Evolutionary conservation across 139 green algal species (phyloP), one percentile per base, ranked within the genome.

Genomic region (Eudorina sp.): DNA sequence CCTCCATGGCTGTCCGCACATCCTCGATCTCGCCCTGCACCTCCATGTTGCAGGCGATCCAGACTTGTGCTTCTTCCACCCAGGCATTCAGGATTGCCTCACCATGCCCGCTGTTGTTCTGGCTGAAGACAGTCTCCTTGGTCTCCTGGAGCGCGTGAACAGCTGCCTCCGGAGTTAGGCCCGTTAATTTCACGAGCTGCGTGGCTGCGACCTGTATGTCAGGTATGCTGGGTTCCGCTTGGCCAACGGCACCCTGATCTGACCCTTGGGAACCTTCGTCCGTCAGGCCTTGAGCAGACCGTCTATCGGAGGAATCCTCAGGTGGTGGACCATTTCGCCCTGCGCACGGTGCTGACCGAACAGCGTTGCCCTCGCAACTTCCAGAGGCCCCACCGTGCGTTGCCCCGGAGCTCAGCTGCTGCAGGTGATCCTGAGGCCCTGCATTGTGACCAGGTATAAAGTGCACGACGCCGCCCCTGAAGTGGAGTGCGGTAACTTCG

Each of bases 11-110:
- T 0, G 7, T 11, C 2, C 81, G 64, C 18, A 87, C 31, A 23
- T 78, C 62, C 36, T 60, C 45, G n/a, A 87, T 68, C 64, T 87
- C 81, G 1, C 18, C 81, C 81, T 87, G 38, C 19, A 87, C 45
- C 81, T 87, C 81, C 64, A 31, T 29, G 62, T 66, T 51, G 16
- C 36, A 18, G 16, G 81, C 81, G 18, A 79, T 62, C 45, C 45
- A 69, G 41, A 87, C 27, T 36, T 87, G 75, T 1, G 75, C 75
- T 51, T 48, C 75, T 7, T 83, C 75, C 23, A 83, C 13, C 75
- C 75, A 83, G 31, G 29, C 36, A 4, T 68, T 29, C 48, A 69
- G 48, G 13, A 68, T 48, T 0, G 21, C 41, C 7, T 9, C 48
- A 31, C 29, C 48, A 31, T 1, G 6, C 16, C 4, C 46, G 7